Conservation (phyloP, 208 protist species). For the Endotrypanum monterogeii region DNA sequence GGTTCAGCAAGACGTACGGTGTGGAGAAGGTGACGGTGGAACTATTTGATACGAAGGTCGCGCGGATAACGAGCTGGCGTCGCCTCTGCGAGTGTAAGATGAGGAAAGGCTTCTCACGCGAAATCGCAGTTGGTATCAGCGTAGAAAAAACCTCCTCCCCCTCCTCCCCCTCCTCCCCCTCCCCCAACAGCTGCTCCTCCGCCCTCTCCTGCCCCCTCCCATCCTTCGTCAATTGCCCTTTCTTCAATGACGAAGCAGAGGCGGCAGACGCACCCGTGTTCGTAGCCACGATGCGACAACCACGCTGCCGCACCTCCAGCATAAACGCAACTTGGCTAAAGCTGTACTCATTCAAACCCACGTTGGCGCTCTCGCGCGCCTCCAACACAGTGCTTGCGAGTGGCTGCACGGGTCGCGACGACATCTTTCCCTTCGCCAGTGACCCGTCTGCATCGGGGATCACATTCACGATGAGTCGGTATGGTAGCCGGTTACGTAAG, state of each 20-base stretch:
- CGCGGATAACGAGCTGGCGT: slow-evolving; percentile 50
- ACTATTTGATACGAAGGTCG: slow-evolving; percentile 22
- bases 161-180: slow-evolving; percentile 27
- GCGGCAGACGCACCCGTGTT: background rate
- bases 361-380: slow-evolving; percentile 37
- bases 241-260: slow-evolving; percentile 18
- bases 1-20: slow-evolving; percentile 77
- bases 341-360: slow-evolving; percentile 34
- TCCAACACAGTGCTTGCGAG: slow-evolving; percentile 40
- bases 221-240: slow-evolving; percentile 2
- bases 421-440: slow-evolving; percentile 21
- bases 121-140: slow-evolving; percentile 19
- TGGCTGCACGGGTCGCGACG: slow-evolving; percentile 19
- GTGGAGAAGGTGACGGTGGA: slow-evolving; percentile 55
- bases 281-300: background rate
- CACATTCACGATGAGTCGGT: slow-evolving; percentile 48
- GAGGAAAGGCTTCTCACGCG: slow-evolving; percentile 23
- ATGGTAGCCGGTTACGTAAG: slow-evolving; percentile 79
- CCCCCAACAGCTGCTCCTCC: too few relatives aligned
- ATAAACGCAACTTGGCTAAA: slow-evolving; percentile 39
- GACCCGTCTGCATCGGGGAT: slow-evolving; percentile 22
- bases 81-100: slow-evolving; percentile 31
- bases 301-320: slow-evolving; percentile 45
- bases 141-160: slow-evolving; percentile 35
- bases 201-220: slow-evolving; percentile 28